Base-by-base conservation (phyloP, 1,284 basidiomycete species). In the Cystobasidium sp. region DNA sequence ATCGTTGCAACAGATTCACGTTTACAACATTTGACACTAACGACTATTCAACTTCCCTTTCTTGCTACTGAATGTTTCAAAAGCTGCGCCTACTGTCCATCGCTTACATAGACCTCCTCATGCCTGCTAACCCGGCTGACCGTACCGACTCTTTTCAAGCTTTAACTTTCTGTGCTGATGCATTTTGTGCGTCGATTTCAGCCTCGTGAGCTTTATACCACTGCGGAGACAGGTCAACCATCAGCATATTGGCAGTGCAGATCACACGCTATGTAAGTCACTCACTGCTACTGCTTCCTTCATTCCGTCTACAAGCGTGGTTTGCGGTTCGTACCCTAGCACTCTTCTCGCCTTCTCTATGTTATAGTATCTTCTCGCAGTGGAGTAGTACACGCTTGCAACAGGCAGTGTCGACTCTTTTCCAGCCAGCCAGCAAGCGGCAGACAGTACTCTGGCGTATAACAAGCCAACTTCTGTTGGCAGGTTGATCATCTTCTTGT, bases 271-370 rank as follows among this genome's bases (percentile, higher is more conserved):
- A 16, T 1, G 18, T 14, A 49, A 49, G 24, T 43, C n/a, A 41
- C 70, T 56, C 44, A 73, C 70, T 49, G 75, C 75, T 0, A 93
- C 87, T 82, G 90, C 92, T 77, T 85, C 86, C 83, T 88, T 87
- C 75, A 97, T 87, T 24, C 93, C 96, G 78, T 99, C 95, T 77
- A 94, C 89, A 41, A 99, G 80, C 1, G 93, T 91, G 14, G 97
- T 89, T 71, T 93, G 84, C 0, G 96, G 97, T 81, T 94, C 92
- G 83, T 99, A 99, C 2, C 93, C 94, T 49, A 99, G 85, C 76
- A 97, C 87, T 71, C 94, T 85, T 78, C 95, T 86, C 9, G 96
- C 77, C 84, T 93, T 94, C 85, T 99, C 96, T 68, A 96, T 94
- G 82, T 97, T 97, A 83, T 96, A 92, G 86, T 91, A 98, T 79